These are phyloP conservation scores for Boeremia lycopersici DNA, from an alignment of 2,329 filamentous ascomycete species.

Conservation along the genomic window DNA sequence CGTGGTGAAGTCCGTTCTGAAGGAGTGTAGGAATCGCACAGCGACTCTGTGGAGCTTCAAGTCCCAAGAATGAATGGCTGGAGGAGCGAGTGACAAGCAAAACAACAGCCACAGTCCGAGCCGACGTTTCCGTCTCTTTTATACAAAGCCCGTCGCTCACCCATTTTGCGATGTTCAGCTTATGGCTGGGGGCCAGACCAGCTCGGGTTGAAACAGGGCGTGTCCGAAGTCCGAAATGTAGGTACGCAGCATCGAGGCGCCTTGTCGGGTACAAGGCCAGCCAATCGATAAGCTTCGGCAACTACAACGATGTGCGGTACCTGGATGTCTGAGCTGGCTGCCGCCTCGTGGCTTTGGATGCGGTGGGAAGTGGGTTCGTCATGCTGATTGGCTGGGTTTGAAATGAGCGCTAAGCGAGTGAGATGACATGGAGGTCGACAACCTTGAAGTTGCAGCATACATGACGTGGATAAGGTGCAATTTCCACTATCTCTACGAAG, in stretches of 20 bases:
- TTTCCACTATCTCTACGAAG: conserved; percentile 7
- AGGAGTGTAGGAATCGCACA: conserved; percentile 7
- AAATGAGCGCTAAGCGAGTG: conserved; percentile 11
- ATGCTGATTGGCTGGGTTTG: conserved; percentile 10
- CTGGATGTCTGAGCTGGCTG: conserved; percentile 13
- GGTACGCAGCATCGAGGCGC: conserved; percentile 14
- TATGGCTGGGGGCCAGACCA: conserved; percentile 9
- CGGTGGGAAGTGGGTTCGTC: conserved; percentile 2
- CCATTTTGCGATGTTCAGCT: background rate
- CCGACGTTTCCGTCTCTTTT: background rate
- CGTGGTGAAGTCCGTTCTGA: background rate
- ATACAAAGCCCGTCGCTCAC: conserved; percentile 1
- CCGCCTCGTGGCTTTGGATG: conserved; percentile 7
- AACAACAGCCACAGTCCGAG: background rate
- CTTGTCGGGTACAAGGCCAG: conserved; percentile 7
- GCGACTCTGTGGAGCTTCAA: conserved; percentile 5
- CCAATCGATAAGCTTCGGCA: conserved; percentile 16
- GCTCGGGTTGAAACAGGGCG: conserved; percentile 13
- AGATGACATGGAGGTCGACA: background rate
- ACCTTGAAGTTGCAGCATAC: conserved; percentile 11
- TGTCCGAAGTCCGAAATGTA: conserved; percentile 18
- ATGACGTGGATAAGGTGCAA: conserved; percentile 11
- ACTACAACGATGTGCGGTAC: background rate
- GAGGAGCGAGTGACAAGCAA: conserved; percentile 1
- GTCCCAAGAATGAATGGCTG: conserved; percentile 6